Conservation (phyloP, 2,329 filamentous ascomycete genomes). For the Penicillium sumatraense region DNA sequence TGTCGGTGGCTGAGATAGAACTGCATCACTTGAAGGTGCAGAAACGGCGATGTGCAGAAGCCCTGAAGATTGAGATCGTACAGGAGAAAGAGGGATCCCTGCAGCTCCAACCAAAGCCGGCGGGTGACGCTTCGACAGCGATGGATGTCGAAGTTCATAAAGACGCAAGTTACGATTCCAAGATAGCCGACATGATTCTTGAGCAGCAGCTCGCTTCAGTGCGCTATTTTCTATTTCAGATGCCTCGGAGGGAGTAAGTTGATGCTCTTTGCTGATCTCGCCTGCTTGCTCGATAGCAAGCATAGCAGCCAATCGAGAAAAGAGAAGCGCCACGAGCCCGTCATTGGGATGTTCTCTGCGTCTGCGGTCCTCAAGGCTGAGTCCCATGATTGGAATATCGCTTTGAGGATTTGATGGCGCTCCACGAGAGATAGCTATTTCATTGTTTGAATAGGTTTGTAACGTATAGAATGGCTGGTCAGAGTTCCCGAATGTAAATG, state of each 20-base stretch:
- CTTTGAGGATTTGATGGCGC: conserved; percentile 45
- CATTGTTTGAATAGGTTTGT: conserved; percentile 47
- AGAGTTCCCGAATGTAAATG: conserved; percentile 48
- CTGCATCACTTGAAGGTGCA: conserved; percentile 32
- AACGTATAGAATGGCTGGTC: conserved; percentile 51
- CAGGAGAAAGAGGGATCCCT: conserved; percentile 39
- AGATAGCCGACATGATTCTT: conserved; percentile 52
- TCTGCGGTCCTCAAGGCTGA: conserved; percentile 44
- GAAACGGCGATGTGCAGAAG: conserved; percentile 49
- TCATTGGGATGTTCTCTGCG: conserved; percentile 47
- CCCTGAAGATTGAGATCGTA: conserved; percentile 34
- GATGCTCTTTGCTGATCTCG: conserved; percentile 44
- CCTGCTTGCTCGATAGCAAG: conserved; percentile 53
- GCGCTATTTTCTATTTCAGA: conserved; percentile 50
- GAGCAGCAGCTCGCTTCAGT: conserved; percentile 47
- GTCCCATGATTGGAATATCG: conserved; percentile 49
- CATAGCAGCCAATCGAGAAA: conserved; percentile 55
- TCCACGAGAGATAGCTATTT: conserved; percentile 47
- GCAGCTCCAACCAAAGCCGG: conserved; percentile 40
- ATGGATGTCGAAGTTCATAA: conserved; percentile 54
- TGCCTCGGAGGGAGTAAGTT: conserved; percentile 45
- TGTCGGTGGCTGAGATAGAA: conserved; percentile 35
- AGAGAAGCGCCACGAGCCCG: conserved; percentile 50
- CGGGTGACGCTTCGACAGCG: conserved; percentile 36
- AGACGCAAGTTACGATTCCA: conserved; percentile 47